These are phyloP conservation scores for Apiotrichum mycotoxinovorans DNA, from an alignment of 1,284 basidiomycete species.

Conservation along the genomic window DNA sequence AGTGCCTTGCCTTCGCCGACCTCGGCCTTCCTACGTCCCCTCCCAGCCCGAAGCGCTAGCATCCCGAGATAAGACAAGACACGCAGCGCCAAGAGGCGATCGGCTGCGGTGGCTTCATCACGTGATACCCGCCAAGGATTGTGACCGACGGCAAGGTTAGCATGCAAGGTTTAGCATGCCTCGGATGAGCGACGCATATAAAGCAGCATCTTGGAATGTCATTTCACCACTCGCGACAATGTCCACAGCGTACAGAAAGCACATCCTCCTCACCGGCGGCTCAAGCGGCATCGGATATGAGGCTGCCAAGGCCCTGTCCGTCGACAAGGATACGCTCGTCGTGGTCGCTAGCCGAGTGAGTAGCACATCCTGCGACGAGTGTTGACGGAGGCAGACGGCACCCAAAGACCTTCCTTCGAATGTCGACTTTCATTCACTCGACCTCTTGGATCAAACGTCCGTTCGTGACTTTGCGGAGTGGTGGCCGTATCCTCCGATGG, in stretches of 20 bases:
- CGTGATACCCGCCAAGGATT: no score
- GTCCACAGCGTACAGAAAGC: neutral
- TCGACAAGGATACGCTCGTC: constrained; percentile 18
- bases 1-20: no score
- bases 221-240: no score
- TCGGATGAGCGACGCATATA: no score
- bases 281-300: constrained; percentile 25
- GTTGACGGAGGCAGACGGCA: constrained; percentile 8
- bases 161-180: no score
- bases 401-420: constrained; percentile 19
- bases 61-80: no score
- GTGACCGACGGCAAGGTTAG: no score
- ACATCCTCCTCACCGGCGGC: constrained; percentile 13
- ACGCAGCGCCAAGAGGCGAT: no score
- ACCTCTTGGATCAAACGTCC: constrained; percentile 4
- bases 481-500: constrained; percentile 1
- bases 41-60: no score
- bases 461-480: constrained; percentile 1
- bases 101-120: no score
- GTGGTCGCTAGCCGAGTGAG: constrained; percentile 17
- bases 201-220: no score
- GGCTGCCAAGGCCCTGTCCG: constrained; percentile 15
- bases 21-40: no score
- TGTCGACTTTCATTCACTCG: constrained; percentile 6
- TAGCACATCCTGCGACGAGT: neutral